phyloP scores from a whole-genome alignment of 768 basidiomycete species.

The Clitopilus passeckerianus region DNA sequence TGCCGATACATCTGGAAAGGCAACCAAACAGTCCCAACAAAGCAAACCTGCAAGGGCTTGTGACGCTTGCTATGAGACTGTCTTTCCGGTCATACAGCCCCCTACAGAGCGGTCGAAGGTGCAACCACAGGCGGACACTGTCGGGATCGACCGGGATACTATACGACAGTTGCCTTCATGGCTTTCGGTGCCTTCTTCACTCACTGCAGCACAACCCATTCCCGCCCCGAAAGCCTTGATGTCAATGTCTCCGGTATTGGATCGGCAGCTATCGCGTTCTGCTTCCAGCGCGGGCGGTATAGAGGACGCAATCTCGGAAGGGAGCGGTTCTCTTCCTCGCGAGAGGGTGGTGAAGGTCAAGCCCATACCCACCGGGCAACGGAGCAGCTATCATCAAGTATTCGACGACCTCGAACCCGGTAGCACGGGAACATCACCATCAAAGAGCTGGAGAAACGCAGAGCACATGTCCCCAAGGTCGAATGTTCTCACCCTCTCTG shows the following conservation, averaged over 20 bases:
- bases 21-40: constrained; percentile 13
- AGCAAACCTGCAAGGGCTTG: constrained; percentile 73
- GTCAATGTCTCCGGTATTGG: constrained; percentile 13
- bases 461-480: constrained; percentile 3
- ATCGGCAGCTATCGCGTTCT: constrained; percentile 12
- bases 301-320: constrained; percentile 8
- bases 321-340: constrained; percentile 13
- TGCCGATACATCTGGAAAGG: constrained; percentile 47
- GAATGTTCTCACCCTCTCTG: constrained; percentile 11
- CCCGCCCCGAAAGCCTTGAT: constrained; percentile 39
- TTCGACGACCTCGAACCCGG: constrained; percentile 39
- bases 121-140: constrained; percentile 1
- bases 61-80: constrained; percentile 79
- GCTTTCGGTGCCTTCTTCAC: constrained; percentile 54
- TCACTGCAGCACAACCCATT: constrained; percentile 17
- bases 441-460: constrained; percentile 24
- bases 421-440: constrained; percentile 23
- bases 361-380: constrained; percentile 34
- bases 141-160: constrained; percentile 13
- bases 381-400: constrained; percentile 64
- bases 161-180: constrained; percentile 48
- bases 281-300: constrained; percentile 6
- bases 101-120: constrained; percentile 10
- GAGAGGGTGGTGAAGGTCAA: constrained; percentile 22
- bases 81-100: constrained; percentile 63